Evolutionary conservation across 192 early-diverging fungal genomes (phyloP), one percentile per base, ranked within the genome.

Genomic region (Lobosporangium transversale): DNA sequence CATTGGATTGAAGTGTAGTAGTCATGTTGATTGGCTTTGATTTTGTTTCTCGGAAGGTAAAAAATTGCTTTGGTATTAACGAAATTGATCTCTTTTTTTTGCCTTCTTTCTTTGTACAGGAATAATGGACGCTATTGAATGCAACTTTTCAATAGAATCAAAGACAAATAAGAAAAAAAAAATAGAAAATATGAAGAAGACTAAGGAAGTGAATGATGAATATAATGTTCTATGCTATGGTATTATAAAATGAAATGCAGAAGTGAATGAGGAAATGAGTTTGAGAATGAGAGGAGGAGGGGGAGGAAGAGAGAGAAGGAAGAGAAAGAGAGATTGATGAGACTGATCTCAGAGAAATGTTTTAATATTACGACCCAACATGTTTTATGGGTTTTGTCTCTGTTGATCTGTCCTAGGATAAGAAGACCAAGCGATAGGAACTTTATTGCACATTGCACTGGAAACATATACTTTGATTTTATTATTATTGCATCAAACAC

Each of bases 141-240:
- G 61, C 69, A 71, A 71, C 69, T 70, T 71, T 71, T 63, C 59
- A 71, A 63, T 58, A 51, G 32, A 14, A 12, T 37, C 18, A 35
- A 58, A 43, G 17, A 12, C 27, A 52, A 66, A 63, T 48, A 31
- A 31, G 31, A 62, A 14, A 56, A 52, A 52, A 57, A 44, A 44
- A 66, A 44, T 31, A 43, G 33, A 26, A n/a, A 47, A 66, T 40
- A 55, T 27, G 33, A 44, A 23, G 50, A 52, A 58, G 42, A 43
- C 52, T 47, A 50, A 68, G 24, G 50, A 42, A 57, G 64, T 63
- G 60, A 23, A 51, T 30, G 37, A 65, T 20, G 59, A 45, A 15
- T 20, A 43, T 26, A 35, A 40, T 15, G 24, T 9, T 7, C 17
- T 17, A 62, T 21, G 31, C 9, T n/a, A 64, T 12, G 43, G 37